Conservation (phyloP, 2,329 filamentous ascomycete species). For the Aspergillus vadensis region DNA sequence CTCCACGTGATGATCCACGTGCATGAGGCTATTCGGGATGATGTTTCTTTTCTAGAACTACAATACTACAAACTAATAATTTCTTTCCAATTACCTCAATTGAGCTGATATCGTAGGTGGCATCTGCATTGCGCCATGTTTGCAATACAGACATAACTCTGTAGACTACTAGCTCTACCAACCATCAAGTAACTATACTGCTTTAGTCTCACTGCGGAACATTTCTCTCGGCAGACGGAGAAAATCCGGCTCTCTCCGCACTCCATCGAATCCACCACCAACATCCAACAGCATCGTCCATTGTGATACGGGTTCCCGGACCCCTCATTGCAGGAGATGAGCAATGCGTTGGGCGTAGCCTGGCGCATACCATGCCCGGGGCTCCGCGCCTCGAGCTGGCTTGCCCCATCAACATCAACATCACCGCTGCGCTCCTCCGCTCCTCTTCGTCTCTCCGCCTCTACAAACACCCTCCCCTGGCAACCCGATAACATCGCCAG, state of each 20-base stretch:
- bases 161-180: no score
- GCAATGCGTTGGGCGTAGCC: conserved; percentile 44
- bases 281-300: not conserved
- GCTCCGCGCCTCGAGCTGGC: conserved; percentile 31
- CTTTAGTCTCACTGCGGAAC: conserved; percentile 14
- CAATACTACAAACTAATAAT: no score
- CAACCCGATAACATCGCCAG: conserved; percentile 19
- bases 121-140: no score
- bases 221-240: conserved; percentile 22
- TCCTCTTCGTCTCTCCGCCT: conserved; percentile 22
- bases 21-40: not conserved
- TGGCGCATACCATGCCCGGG: conserved; percentile 45
- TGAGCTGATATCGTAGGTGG: no score
- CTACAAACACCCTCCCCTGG: conserved; percentile 15
- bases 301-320: not conserved
- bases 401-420: conserved; percentile 17
- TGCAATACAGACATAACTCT: no score
- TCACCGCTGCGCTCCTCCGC: conserved; percentile 21
- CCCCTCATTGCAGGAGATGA: conserved; percentile 40
- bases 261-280: not conserved
- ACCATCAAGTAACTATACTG: no score
- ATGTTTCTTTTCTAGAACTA: no score
- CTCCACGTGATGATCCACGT: conserved; percentile 19
- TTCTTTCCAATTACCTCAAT: no score
- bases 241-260: conserved; percentile 12